Percentiles rank a stretch among this genome's conserved stretches.
These are phyloP conservation scores for Pseudomonodictys pantanalensis DNA, from an alignment of 495 filamentous ascomycete genomes.

Conservation along the genomic window DNA sequence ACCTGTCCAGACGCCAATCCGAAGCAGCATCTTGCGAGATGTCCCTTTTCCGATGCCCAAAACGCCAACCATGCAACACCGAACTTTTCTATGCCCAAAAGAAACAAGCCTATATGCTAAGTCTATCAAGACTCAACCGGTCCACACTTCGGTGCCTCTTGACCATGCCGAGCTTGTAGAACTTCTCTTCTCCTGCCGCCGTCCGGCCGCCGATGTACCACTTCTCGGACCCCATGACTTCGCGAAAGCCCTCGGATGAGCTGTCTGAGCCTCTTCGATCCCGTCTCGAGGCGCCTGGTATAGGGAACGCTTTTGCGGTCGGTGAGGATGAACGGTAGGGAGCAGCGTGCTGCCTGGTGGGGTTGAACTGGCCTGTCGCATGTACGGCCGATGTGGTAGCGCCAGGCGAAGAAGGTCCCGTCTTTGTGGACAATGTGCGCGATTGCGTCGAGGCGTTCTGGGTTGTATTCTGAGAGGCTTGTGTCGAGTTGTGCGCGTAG, in stretches of 20 bases:
- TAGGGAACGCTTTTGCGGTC: slow-evolving; percentile 26
- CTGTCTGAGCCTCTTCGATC: slow-evolving; percentile 74
- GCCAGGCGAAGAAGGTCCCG: slow-evolving; percentile 10
- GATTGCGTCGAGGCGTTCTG: slow-evolving; percentile 24
- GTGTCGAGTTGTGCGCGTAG: slow-evolving; percentile 44
- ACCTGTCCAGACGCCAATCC: not conserved
- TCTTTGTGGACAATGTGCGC: slow-evolving; percentile 27
- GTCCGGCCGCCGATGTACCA: slow-evolving; percentile 89
- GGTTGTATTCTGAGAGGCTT: slow-evolving; percentile 40
- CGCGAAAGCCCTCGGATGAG: slow-evolving; percentile 73
- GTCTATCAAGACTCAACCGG: slow-evolving; percentile 59
- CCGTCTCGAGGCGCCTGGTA: slow-evolving; percentile 14
- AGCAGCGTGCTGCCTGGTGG: slow-evolving; percentile 29
- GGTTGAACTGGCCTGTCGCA: slow-evolving; percentile 29
- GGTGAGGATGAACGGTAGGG: slow-evolving; percentile 37
- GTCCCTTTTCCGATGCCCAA: not conserved
- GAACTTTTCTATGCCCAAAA: not conserved
- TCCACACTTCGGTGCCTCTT: slow-evolving; percentile 57
- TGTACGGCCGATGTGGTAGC: slow-evolving; percentile 23
- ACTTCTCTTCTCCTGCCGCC: slow-evolving; percentile 80
- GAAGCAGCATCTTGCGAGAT: not conserved
- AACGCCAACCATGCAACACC: slow-evolving; percentile 21
- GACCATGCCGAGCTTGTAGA: slow-evolving; percentile 70
- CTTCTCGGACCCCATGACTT: slow-evolving; percentile 71
- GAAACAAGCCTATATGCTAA: slow-evolving; percentile 50